Evolutionary conservation across 306 rosid species (phyloP).

Genomic region (Biancaea sappan): DNA sequence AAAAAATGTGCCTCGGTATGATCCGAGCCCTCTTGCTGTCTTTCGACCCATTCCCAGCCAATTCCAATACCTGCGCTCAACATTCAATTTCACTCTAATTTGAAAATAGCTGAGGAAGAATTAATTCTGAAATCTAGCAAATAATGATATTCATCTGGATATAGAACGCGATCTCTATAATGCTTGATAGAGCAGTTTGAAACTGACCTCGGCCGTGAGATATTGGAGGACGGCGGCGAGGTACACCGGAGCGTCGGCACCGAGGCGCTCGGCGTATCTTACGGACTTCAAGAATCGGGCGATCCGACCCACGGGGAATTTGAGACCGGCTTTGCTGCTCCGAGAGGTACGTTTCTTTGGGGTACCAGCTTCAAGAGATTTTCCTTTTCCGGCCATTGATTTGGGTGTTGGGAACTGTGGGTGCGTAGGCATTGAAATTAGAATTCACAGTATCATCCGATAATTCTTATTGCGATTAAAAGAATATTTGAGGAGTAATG

Average conservation of each 20-base stretch:
- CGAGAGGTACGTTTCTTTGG: background rate
- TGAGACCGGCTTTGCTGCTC: background rate
- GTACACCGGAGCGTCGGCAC: background rate
- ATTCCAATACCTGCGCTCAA: background rate
- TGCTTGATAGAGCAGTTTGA: no score
- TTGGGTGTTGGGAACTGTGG: no score
- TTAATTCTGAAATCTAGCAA: no score
- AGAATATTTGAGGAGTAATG: no score
- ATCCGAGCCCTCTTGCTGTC: constrained; percentile 1
- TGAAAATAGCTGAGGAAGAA: no score
- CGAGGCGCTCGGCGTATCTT: background rate
- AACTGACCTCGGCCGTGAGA: background rate
- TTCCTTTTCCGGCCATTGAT: constrained; percentile 6
- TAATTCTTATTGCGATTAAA: no score
- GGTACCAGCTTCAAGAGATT: background rate
- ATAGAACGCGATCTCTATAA: no score
- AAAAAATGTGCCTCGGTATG: background rate
- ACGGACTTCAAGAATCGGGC: background rate
- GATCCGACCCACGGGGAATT: background rate
- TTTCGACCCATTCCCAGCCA: constrained; percentile 6
- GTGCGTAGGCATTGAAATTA: no score
- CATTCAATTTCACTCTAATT: no score
- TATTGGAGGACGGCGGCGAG: constrained; percentile 6
- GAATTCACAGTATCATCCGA: no score
- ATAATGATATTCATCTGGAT: no score